Base-by-base conservation (phyloP, 257 asterid species). In the Fraxinus anomala region DNA sequence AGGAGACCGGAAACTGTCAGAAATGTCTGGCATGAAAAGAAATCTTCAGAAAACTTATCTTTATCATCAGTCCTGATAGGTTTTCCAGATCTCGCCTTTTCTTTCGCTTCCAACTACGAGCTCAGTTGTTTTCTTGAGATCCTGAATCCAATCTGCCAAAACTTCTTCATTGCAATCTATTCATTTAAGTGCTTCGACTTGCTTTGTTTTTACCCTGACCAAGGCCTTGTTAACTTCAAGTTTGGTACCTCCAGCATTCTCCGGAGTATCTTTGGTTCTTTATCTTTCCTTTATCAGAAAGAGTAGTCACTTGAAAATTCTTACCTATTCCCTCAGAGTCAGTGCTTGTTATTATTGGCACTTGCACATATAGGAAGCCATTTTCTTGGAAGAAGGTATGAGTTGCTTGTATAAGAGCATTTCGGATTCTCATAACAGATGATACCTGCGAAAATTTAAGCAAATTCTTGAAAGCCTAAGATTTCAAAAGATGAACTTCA, bases 121-220 rank as follows among this genome's bases (percentile, higher is more conserved):
- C 66, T 87, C 94, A 12, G 56, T 73, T 30, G 94, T 87, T 82
- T 87, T 90, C 86, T 82, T 89, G 68, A 91, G 89, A 80, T 95
- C 99, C 36, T 86, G 88, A 39, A 79, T 67, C 4, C 97, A 97
- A 70, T 92, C 96, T 67, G 82, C 84, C 1, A 88, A 3, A 7
- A 96, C 97, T 88, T 95, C 97, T 70, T 88, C 88, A 23, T 95
- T 91, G 89, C 97, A 92, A 1, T 84, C 87, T 23, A 79, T 91
- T 82, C 99, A 88, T 78, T 70, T 82, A 26, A 91, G 90, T 76
- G 89, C 94, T 40, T 95, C 98, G 4, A 91, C 83, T 83, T 87
- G 76, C 70, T 85, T 89, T 68, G 69, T 75, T 74, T 95, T 95
- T 61, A 91, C 94, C 75, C 83, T 84, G 37, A 94, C 81, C 8